Conservation (phyloP, 768 basidiomycete species). For the Megacollybia marginata region DNA sequence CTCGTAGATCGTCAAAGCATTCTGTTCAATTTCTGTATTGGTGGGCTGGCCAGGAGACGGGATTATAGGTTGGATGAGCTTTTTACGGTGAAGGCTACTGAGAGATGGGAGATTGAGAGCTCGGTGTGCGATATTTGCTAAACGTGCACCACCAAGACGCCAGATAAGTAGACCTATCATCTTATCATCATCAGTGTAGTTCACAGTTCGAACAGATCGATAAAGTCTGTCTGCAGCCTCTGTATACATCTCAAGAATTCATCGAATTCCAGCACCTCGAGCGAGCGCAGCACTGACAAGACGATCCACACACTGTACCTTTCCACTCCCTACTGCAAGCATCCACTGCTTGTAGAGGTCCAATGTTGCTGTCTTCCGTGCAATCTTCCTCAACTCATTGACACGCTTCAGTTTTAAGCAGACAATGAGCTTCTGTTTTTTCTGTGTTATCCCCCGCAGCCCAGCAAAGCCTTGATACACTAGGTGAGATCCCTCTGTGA, state of each 20-base stretch:
- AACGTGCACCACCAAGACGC: conserved; percentile 13
- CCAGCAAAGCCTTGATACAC: conserved; percentile 7
- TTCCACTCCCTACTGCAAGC: conserved; percentile 15
- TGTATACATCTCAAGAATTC: conserved; percentile 10
- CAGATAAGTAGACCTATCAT: conserved; percentile 11
- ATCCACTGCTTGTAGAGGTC: conserved; percentile 14
- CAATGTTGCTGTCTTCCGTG: conserved; percentile 1
- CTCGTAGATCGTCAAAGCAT: conserved; percentile 9
- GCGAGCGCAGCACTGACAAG: conserved; percentile 9
- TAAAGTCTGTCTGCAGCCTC: conserved; percentile 11
- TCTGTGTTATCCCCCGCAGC: conserved; percentile 5
- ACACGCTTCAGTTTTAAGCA: conserved; percentile 6
- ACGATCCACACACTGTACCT: conserved; percentile 10
- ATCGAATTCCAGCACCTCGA: conserved; percentile 8
- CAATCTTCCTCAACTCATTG: conserved; percentile 7
- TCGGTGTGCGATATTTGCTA: conserved; percentile 12
- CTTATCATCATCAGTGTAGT: conserved; percentile 13
- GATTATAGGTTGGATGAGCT: conserved; percentile 3
- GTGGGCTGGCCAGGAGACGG: conserved; percentile 5
- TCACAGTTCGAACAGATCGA: conserved; percentile 2
- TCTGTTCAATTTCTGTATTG: conserved; percentile 9
- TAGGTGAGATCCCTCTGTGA: conserved; percentile 7
- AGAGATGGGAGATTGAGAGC: conserved; percentile 10
- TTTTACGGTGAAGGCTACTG: conserved; percentile 6
- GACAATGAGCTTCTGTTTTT: conserved; percentile 4